A percentile compares a stretch with the other conserved stretches of the same genome.
phyloP scores from a whole-genome alignment of 441 rosid genomes.

The Corymbia citriodora region DNA sequence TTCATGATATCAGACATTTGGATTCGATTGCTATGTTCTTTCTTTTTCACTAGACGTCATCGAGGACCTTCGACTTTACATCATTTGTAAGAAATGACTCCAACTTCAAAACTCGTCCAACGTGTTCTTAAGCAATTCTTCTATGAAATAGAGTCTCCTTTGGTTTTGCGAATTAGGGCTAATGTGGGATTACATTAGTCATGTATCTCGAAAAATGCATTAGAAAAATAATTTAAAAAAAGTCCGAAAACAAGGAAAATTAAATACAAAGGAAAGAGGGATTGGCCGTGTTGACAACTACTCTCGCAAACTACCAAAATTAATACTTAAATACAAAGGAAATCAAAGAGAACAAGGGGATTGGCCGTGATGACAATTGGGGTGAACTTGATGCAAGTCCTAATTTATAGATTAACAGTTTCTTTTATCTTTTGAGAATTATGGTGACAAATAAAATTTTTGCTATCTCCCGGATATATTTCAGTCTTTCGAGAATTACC shows the following conservation, averaged over 20 bases:
- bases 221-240: neutral
- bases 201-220: neutral
- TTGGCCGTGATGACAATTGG: accelerated
- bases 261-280: neutral
- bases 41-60: neutral
- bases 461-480: neutral
- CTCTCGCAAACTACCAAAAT: too few species aligned
- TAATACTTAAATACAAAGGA: neutral
- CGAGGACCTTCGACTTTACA: neutral
- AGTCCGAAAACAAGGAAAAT: neutral
- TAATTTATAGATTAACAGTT: neutral
- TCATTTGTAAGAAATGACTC: neutral
- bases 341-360: too few species aligned
- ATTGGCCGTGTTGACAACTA: neutral
- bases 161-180: neutral
- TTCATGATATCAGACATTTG: neutral
- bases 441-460: neutral
- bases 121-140: neutral
- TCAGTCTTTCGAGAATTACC: neutral
- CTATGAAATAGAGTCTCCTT: neutral
- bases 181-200: accelerated
- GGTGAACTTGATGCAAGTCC: neutral
- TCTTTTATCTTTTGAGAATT: neutral
- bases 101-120: neutral
- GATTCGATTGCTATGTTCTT: neutral